Evolutionary conservation across 2,329 filamentous ascomycete species (phyloP), one percentile per base, ranked within the genome.

Genomic region (Fusarium agapanthi): DNA sequence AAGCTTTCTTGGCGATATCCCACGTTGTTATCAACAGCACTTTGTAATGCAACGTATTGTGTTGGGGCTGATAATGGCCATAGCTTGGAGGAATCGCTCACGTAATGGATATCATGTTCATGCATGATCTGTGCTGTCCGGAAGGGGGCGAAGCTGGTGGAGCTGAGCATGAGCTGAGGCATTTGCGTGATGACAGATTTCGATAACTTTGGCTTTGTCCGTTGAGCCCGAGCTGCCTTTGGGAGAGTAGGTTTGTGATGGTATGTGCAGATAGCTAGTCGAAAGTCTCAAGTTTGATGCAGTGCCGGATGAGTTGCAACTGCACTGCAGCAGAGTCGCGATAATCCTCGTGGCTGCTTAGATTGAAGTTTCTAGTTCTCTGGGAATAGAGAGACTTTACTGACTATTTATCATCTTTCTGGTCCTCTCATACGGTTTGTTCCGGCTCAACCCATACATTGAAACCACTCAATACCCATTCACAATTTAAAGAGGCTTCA

Each of bases 71-170:
- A 58, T 45, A 72, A 32, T 91, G 87, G 78, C 93, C 91, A 91
- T 90, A 93, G 82, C 94, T 90, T 81, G 93, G 89, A 38, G 90
- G 85, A 79, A 94, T 92, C 80, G 93, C 83, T 20, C 86, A 85
- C 50, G 92, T 91, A 76, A 92, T 53, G 24, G 34, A 35, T 92
- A 82, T 90, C 91, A 85, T 93, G 93, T 93, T 92, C 81, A 93
- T 90, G 82, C 92, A 88, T 84, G 93, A 92, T 61, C 91, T 86
- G 62, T 88, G 84, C 72, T 93, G 86, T 69, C 93, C 82, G 80
- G 88, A 84, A 53, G 89, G 88, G 79, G 93, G 93, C 2, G 92
- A 91, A 81, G 88, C 89, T 82, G 91, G 83, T 5, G 92, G 92
- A 77, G 90, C 91, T 53, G 24, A 15, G 20, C 30, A 38, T 61